phyloP scores from a whole-genome alignment of 2,329 filamentous ascomycete species.

The Clonostachys solani region DNA sequence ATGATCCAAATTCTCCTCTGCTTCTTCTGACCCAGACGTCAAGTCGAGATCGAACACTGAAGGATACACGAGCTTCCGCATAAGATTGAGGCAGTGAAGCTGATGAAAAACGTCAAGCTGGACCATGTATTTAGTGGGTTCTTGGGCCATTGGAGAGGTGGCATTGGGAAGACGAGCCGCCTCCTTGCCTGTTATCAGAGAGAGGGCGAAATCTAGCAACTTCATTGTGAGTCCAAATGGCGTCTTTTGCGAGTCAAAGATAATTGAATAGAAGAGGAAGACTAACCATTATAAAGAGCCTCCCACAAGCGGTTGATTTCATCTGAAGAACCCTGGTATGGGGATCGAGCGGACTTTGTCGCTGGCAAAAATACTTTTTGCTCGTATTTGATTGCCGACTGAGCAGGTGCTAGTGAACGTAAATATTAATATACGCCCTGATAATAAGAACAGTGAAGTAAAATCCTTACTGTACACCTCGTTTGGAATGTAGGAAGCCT shows the following conservation, averaged over 20 bases:
- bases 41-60: slow-evolving; percentile 34
- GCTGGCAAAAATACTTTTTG: slow-evolving; percentile 41
- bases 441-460: too few relatives aligned
- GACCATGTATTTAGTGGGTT: slow-evolving; percentile 48
- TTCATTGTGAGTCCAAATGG: not conserved
- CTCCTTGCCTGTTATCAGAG: slow-evolving; percentile 50
- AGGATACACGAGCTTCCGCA: slow-evolving; percentile 41
- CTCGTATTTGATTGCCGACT: slow-evolving; percentile 41
- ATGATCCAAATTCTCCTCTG: slow-evolving; percentile 17
- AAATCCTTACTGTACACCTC: too few relatives aligned
- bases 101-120: slow-evolving; percentile 54
- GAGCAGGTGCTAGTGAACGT: slow-evolving; percentile 33
- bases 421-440: too few relatives aligned
- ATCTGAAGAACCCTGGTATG: slow-evolving; percentile 47
- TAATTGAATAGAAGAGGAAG: not conserved
- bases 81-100: slow-evolving; percentile 43
- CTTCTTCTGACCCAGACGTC: slow-evolving; percentile 40
- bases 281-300: slow-evolving; percentile 30
- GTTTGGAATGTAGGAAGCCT: too few relatives aligned
- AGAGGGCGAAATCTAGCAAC: slow-evolving; percentile 40
- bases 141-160: slow-evolving; percentile 44
- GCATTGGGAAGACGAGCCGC: slow-evolving; percentile 47
- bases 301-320: slow-evolving; percentile 54
- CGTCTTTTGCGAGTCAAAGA: not conserved
- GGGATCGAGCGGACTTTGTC: slow-evolving; percentile 35